These are phyloP conservation scores for Magnusiomyces paraingens DNA, from an alignment of 1,139 yeast species.

Conservation along the genomic window DNA sequence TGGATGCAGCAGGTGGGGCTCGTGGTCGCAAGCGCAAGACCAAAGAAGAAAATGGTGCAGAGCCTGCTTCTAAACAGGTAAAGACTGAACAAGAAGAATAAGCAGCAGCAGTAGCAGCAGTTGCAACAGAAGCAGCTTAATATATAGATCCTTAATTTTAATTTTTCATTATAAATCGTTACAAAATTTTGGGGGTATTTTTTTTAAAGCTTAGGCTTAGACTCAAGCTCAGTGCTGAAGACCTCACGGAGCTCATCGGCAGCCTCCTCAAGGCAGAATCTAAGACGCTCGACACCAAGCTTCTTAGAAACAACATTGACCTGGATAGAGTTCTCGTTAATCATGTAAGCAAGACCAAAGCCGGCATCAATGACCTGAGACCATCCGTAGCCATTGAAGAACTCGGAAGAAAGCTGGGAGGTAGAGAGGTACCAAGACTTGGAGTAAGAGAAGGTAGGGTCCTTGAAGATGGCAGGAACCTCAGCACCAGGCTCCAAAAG, in stretches of 20 bases:
- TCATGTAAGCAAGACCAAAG: conserved; percentile 89
- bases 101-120: not conserved
- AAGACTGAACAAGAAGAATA: not conserved
- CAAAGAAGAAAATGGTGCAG: conserved; percentile 6
- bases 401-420: conserved; percentile 84
- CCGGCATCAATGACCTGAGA: conserved; percentile 94
- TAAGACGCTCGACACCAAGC: conserved; percentile 60
- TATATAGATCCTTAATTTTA: not conserved
- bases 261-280: conserved; percentile 64
- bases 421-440: conserved; percentile 82
- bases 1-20: conserved; percentile 35
- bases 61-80: not conserved
- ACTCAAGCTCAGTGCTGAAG: conserved; percentile 37
- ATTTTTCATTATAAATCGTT: not conserved
- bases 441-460: conserved; percentile 71
- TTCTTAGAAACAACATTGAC: conserved; percentile 79
- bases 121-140: not conserved
- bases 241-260: conserved; percentile 77
- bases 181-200: not conserved
- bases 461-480: conserved; percentile 66
- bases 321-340: conserved; percentile 79
- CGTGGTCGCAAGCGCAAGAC: conserved; percentile 26
- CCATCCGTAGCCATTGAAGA: conserved; percentile 93
- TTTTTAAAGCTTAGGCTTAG: conserved; percentile 31
- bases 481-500: conserved; percentile 54